These are phyloP conservation scores for Phaffomyces opuntiae DNA, from an alignment of 805 yeast species.

Conservation along the genomic window DNA sequence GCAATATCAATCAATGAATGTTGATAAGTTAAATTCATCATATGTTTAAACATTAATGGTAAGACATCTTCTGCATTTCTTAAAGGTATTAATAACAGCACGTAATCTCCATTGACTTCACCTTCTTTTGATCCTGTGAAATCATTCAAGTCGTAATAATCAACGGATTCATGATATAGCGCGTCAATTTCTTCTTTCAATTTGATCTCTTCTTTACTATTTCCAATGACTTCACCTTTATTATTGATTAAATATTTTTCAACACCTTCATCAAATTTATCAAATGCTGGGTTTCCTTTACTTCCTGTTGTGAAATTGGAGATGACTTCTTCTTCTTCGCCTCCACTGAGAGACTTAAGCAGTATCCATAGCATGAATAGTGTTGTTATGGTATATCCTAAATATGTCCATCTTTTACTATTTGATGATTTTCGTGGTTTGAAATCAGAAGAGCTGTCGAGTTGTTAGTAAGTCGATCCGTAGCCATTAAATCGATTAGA, in stretches of 20 bases:
- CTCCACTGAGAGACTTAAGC: neutral
- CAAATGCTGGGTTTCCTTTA: slow-evolving; percentile 26
- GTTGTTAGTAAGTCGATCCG: neutral
- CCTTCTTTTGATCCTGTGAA: slow-evolving; percentile 51
- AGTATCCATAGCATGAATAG: neutral
- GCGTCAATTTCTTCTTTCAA: slow-evolving; percentile 29
- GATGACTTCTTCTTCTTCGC: neutral
- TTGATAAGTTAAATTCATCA: slow-evolving; percentile 82
- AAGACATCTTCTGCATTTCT: slow-evolving; percentile 72
- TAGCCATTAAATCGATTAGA: neutral
- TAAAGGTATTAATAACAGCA: slow-evolving; percentile 66
- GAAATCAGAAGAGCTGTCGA: slow-evolving; percentile 25
- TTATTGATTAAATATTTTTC: slow-evolving; percentile 29
- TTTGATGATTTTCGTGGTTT: slow-evolving; percentile 15
- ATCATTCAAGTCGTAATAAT: slow-evolving; percentile 53
- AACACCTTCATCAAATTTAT: slow-evolving; percentile 33
- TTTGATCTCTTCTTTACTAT: slow-evolving; percentile 19
- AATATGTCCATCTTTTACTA: neutral
- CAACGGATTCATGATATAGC: slow-evolving; percentile 41
- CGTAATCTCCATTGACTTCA: slow-evolving; percentile 46
- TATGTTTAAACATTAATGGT: slow-evolving; percentile 76
- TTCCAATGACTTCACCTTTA: slow-evolving; percentile 26
- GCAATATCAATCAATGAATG: slow-evolving; percentile 76
- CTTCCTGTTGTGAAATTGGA: slow-evolving; percentile 12
- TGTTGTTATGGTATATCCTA: neutral